phyloP scores from a whole-genome alignment of 352 stramenopile genomes.

The Phytophthora idaei region DNA sequence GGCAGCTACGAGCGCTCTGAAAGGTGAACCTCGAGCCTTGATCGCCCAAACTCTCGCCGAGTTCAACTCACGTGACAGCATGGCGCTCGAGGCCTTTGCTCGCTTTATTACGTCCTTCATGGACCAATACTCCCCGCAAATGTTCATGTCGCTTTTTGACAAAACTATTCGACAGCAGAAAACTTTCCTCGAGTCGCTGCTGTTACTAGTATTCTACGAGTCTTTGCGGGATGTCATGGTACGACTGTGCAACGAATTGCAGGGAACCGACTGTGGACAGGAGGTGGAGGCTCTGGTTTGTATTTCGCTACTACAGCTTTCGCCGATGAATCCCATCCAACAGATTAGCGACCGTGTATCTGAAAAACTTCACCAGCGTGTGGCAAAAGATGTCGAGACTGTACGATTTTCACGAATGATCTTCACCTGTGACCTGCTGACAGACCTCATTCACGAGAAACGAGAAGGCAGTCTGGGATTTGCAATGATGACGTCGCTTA shows the following conservation, averaged over 20 bases:
- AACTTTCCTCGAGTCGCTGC: slow-evolving; percentile 58
- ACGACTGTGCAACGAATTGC: slow-evolving; percentile 58
- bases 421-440: slow-evolving; percentile 81
- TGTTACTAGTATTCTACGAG: slow-evolving; percentile 72
- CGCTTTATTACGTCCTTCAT: slow-evolving; percentile 71
- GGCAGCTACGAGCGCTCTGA: slow-evolving; percentile 57
- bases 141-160: slow-evolving; percentile 59
- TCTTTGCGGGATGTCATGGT: slow-evolving; percentile 64
- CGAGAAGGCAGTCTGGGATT: slow-evolving; percentile 63
- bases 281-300: slow-evolving; percentile 31
- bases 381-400: slow-evolving; percentile 45
- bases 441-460: slow-evolving; percentile 76
- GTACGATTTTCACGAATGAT: slow-evolving; percentile 72
- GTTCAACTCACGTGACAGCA: slow-evolving; percentile 61
- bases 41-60: slow-evolving; percentile 44
- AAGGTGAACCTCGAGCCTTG: slow-evolving; percentile 26
- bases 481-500: slow-evolving; percentile 53
- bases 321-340: slow-evolving; percentile 27
- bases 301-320: slow-evolving; percentile 61
- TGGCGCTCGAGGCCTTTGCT: slow-evolving; percentile 68
- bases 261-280: slow-evolving; percentile 13
- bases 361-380: slow-evolving; percentile 24
- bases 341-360: slow-evolving; percentile 19
- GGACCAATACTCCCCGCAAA: slow-evolving; percentile 68
- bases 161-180: slow-evolving; percentile 30